Base-by-base conservation (phyloP, 306 rosid species). In the Dalbergia cultrata region DNA sequence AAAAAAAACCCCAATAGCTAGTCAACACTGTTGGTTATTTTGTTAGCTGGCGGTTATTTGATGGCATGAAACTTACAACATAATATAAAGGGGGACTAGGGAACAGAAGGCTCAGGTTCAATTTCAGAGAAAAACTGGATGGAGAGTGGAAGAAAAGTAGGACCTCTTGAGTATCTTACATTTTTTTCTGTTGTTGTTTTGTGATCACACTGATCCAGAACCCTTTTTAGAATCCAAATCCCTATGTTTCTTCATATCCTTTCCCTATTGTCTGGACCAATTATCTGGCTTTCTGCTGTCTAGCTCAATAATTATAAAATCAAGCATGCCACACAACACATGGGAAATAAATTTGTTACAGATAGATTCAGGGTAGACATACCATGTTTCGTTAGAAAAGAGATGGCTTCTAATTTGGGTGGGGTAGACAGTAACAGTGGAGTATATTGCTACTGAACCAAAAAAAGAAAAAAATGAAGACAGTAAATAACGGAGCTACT, bases 261-360 rank as follows among this genome's bases (percentile, higher is more conserved):
- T 18, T 17, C 60, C 22, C 60, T 7, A 54, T 10, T 17, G 10
- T n/a, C 21, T n/a, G 22, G 60, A n/a, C 21, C 60, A 54, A 21
- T 17, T 54, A 26, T 26, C 31, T 26, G 31, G 31, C 31, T 26
- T 26, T 26, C 31, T 61, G 41, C 56, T 70, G 33, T 33, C 56
- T 19, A 71, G 65, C 35, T 31, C 49, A 57, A 57, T 58, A 64
- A 57, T n/a, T 35, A 61, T 31, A 66, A 74, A 75, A 73, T 56
- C 37, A 63, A 14, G 33, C 47, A 6, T 49, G 3, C 56, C 18
- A 22, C 35, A 50, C 8, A 61, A 58, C 33, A 69, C 4, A 14
- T 52, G 44, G 1, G 26, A 9, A 11, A 68, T 31, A 59, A 69
- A 78, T 13, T 44, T 9, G 39, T 31, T 54, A 52, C 17, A 63